Evolutionary conservation across 306 rosid genomes (phyloP).

Genomic region (Mucuna pruriens): DNA sequence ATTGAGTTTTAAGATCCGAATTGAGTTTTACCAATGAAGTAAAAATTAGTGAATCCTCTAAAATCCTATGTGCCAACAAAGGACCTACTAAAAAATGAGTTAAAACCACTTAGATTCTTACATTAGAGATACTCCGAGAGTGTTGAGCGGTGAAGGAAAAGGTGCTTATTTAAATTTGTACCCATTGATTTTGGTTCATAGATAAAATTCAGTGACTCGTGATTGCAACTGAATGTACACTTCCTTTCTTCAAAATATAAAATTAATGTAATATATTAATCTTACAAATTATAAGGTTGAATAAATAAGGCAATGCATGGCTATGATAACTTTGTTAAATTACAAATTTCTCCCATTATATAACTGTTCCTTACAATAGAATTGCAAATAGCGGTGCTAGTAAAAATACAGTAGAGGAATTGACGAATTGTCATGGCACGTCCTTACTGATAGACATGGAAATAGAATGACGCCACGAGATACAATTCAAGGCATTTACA

Average conservation of each 20-base stretch:
- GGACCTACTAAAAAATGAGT: not conserved
- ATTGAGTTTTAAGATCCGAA: too few species aligned
- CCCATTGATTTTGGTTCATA: too few species aligned
- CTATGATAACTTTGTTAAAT: not conserved
- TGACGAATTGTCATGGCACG: not conserved
- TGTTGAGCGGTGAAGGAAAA: too few species aligned
- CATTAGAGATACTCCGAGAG: too few species aligned
- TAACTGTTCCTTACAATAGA: not conserved
- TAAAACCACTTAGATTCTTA: not conserved
- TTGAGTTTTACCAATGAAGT: too few species aligned
- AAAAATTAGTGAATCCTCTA: too few species aligned
- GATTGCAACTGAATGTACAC: not conserved
- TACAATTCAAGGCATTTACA: constrained; percentile 55
- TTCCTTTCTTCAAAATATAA: not conserved
- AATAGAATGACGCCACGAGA: constrained; percentile 11
- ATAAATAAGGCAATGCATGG: not conserved
- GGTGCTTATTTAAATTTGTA: too few species aligned
- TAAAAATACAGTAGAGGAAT: not conserved
- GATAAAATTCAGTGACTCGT: too few species aligned
- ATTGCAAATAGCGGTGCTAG: not conserved
- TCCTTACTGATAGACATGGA: not conserved
- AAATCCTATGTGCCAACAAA: not conserved
- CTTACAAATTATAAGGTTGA: not conserved
- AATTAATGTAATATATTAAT: not conserved
- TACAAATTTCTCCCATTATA: not conserved